phyloP scores from a whole-genome alignment of 257 asterid species.

The Solanum bulbocastanum region DNA sequence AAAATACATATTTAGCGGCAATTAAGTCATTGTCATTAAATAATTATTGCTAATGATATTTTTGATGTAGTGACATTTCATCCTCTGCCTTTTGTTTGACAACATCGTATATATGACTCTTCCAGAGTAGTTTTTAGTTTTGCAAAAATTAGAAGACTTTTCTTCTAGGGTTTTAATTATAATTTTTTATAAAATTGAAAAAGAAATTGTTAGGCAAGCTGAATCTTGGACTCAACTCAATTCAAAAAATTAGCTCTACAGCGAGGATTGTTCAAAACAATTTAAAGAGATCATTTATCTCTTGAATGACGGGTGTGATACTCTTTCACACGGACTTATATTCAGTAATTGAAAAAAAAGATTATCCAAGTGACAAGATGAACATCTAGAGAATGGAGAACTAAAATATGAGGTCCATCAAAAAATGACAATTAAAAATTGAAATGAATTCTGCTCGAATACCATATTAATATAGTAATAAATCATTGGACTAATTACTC shows the following conservation, averaged over 20 bases:
- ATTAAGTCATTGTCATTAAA: too few species aligned
- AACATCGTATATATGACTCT: not conserved
- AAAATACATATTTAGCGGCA: too few species aligned
- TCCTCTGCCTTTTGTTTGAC: not conserved
- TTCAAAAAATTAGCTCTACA: too few species aligned
- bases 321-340: not conserved
- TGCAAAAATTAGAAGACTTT: not conserved
- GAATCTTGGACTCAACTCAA: not conserved
- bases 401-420: too few species aligned
- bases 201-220: not conserved
- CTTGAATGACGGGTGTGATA: not conserved
- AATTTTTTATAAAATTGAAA: not conserved
- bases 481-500: not conserved
- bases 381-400: not conserved
- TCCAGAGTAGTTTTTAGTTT: not conserved
- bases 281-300: too few species aligned
- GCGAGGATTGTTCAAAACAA: not conserved
- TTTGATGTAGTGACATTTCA: not conserved
- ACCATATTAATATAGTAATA: too few species aligned
- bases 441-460: not conserved
- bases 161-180: not conserved
- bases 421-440: not conserved
- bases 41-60: too few species aligned
- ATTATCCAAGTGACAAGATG: too few species aligned
- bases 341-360: not conserved